Conservation (phyloP, 2,329 filamentous ascomycete species). For the Talaromyces verruculosus region DNA sequence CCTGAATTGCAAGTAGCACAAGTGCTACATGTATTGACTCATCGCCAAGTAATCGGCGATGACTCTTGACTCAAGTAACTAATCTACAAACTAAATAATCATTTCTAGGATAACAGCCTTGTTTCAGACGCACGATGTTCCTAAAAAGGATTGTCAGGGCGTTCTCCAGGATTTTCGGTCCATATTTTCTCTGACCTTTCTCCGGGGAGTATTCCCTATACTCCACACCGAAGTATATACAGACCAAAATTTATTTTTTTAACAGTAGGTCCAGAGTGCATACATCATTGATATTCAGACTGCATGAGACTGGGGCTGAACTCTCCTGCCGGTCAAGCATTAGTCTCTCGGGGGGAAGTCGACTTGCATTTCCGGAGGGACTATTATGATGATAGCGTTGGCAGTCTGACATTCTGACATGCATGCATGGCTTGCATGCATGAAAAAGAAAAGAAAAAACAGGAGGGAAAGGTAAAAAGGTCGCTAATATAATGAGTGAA, state of each 20-base stretch:
- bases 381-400: not conserved
- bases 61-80: not conserved
- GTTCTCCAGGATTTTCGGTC: not conserved
- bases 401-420: slow-evolving; percentile 7
- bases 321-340: slow-evolving; percentile 10
- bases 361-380: slow-evolving; percentile 19
- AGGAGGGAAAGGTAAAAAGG: not conserved
- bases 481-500: not conserved
- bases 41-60: slow-evolving; percentile 6
- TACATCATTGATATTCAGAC: slow-evolving; percentile 6
- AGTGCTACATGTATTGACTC: not conserved
- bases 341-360: slow-evolving; percentile 22
- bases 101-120: not conserved
- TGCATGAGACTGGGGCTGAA: slow-evolving; percentile 4
- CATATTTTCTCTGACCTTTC: not conserved
- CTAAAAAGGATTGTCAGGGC: not conserved
- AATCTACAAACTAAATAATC: not conserved
- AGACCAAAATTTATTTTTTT: not conserved
- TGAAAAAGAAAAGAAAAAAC: not conserved
- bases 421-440: slow-evolving; percentile 4
- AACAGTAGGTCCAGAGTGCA: not conserved
- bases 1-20: not conserved
- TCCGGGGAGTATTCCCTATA: not conserved
- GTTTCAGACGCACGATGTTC: slow-evolving; percentile 1
- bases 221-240: not conserved